Percentiles rank a stretch among this genome's conserved stretches.
Conservation (phyloP, 2,329 filamentous ascomycete species). For the Triangularia verruculosa region DNA sequence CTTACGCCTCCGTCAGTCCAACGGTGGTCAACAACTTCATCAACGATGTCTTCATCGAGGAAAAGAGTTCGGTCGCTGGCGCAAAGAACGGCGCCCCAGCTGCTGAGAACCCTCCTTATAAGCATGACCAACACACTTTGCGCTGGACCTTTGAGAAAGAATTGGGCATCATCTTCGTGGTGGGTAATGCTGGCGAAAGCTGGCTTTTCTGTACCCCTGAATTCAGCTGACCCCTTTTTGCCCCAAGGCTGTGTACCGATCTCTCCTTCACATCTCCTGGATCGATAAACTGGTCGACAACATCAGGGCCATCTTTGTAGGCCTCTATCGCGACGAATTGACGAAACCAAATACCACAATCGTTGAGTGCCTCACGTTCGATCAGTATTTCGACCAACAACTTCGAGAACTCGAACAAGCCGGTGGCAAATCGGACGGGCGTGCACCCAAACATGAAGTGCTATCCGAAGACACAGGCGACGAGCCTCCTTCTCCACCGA, state of each 20-base stretch:
- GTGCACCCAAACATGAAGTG: constrained; percentile 34
- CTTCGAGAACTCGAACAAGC: constrained; percentile 72
- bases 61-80: constrained; percentile 65
- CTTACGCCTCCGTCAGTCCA: constrained; percentile 74
- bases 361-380: constrained; percentile 76
- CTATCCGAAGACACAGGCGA: constrained; percentile 38
- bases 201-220: constrained; percentile 1
- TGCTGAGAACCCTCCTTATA: constrained; percentile 70
- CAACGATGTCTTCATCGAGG: constrained; percentile 95
- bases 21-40: constrained; percentile 92
- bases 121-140: constrained; percentile 87
- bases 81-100: constrained; percentile 59
- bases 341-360: constrained; percentile 75
- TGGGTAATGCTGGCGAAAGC: constrained; percentile 42
- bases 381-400: constrained; percentile 92
- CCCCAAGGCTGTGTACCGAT: constrained; percentile 89
- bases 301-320: constrained; percentile 86
- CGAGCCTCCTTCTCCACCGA: constrained; percentile 40
- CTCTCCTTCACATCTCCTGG: constrained; percentile 91
- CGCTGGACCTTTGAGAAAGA: constrained; percentile 95
- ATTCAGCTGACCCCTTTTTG: neutral
- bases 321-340: constrained; percentile 84
- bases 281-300: constrained; percentile 96
- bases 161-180: constrained; percentile 90
- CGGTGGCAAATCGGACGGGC: constrained; percentile 38